These are phyloP conservation scores for Acanthamoeba lenticulata DNA, from an alignment of 208 protist genomes.

Conservation along the genomic window DNA sequence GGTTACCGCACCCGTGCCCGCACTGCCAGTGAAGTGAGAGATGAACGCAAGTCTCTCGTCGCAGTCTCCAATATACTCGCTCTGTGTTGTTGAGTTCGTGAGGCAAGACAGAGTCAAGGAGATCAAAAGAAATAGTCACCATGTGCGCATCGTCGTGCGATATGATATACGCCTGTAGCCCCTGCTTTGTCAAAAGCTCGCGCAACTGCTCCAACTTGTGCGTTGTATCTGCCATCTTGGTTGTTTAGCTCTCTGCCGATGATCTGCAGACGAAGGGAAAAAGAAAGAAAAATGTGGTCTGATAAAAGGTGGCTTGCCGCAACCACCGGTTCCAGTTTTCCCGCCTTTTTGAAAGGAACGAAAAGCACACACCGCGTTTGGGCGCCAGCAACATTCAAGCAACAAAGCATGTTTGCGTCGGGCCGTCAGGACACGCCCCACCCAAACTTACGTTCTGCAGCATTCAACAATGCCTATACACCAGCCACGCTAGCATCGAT, in stretches of 20 bases:
- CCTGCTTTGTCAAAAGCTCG: constrained; percentile 86
- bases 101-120: neutral
- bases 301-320: too few relatives aligned
- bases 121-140: neutral
- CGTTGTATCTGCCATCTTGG: neutral
- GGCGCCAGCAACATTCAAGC: too few relatives aligned
- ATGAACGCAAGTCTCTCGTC: constrained; percentile 94
- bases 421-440: neutral
- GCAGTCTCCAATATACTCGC: constrained; percentile 93
- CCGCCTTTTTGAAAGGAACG: neutral
- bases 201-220: constrained; percentile 82
- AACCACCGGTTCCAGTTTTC: too few relatives aligned
- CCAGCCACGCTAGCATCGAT: constrained; percentile 18
- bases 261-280: too few relatives aligned
- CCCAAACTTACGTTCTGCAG: neutral
- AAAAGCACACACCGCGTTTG: too few relatives aligned
- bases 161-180: constrained; percentile 91
- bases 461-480: neutral
- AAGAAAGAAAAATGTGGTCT: too few relatives aligned
- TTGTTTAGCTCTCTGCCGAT: neutral
- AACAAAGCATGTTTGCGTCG: too few relatives aligned
- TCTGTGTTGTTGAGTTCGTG: neutral
- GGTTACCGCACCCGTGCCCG: constrained; percentile 89
- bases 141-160: constrained; percentile 95
- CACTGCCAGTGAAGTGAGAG: constrained; percentile 95